Percentiles rank a stretch among this genome's conserved stretches.
These are phyloP conservation scores for Candida sp. DNA, from an alignment of 1,139 yeast genomes.

Conservation along the genomic window DNA sequence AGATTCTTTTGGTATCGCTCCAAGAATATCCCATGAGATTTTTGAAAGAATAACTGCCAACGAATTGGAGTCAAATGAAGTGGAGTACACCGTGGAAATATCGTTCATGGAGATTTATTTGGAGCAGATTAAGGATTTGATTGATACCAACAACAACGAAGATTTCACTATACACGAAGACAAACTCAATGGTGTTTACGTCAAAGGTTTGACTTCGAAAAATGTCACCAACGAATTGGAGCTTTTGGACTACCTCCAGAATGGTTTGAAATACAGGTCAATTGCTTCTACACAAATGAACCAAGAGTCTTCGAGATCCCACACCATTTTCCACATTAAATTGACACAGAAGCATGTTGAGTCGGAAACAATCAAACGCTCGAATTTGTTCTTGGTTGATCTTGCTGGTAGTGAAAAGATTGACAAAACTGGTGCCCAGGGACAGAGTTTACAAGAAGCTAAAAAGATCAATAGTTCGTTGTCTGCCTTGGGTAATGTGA, in stretches of 20 bases:
- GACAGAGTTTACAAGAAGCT: constrained; percentile 81
- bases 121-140: constrained; percentile 74
- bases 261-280: constrained; percentile 61
- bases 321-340: constrained; percentile 75
- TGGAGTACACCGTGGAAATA: constrained; percentile 71
- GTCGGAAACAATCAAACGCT: constrained; percentile 62
- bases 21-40: constrained; percentile 71
- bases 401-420: constrained; percentile 91
- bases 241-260: constrained; percentile 55
- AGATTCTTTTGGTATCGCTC: constrained; percentile 64
- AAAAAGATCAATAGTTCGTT: constrained; percentile 82
- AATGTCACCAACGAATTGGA: constrained; percentile 66
- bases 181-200: constrained; percentile 67
- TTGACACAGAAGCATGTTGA: constrained; percentile 61
- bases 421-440: constrained; percentile 81
- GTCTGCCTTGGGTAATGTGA: constrained; percentile 81
- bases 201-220: constrained; percentile 66
- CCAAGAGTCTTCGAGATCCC: constrained; percentile 79
- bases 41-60: constrained; percentile 56
- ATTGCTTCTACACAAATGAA: constrained; percentile 76
- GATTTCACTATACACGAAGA: constrained; percentile 69
- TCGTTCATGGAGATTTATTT: constrained; percentile 84
- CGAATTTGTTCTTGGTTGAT: constrained; percentile 81
- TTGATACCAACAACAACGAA: constrained; percentile 29
- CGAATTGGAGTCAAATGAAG: constrained; percentile 43